phyloP scores from a whole-genome alignment of 1,284 basidiomycete species.

The Neotropicomus parvogracilis region DNA sequence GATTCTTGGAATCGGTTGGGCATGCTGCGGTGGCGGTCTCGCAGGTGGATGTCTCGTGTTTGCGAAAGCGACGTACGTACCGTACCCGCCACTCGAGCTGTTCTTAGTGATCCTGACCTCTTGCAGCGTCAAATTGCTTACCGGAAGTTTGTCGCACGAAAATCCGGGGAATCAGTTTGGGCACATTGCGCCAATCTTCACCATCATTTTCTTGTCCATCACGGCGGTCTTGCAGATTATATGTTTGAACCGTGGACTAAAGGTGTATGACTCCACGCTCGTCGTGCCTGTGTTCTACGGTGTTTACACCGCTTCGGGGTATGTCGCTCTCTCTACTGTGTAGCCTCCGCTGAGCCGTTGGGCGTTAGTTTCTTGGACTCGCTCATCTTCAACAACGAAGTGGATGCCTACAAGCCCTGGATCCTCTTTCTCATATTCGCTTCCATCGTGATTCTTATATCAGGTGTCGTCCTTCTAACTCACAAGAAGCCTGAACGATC shows the following conservation, averaged over 20 bases:
- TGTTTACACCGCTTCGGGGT: slow-evolving; percentile 64
- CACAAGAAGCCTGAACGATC: slow-evolving; percentile 73
- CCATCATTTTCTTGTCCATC: slow-evolving; percentile 71
- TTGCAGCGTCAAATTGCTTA: slow-evolving; percentile 69
- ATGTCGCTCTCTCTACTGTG: slow-evolving; percentile 3
- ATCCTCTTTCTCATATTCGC: slow-evolving; percentile 81
- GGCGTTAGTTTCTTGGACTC: slow-evolving; percentile 59
- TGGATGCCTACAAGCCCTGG: slow-evolving; percentile 81
- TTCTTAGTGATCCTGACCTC: slow-evolving; percentile 3
- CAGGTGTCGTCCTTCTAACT: slow-evolving; percentile 81
- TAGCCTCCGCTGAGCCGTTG: slow-evolving; percentile 10
- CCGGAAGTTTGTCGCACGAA: slow-evolving; percentile 69
- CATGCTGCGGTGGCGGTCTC: slow-evolving; percentile 83
- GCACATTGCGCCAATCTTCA: slow-evolving; percentile 77
- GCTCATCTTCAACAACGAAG: slow-evolving; percentile 77
- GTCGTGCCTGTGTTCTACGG: slow-evolving; percentile 75
- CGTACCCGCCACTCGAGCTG: slow-evolving; percentile 33
- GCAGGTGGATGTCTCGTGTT: slow-evolving; percentile 89
- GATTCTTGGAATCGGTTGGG: slow-evolving; percentile 90
- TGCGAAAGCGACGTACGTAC: slow-evolving; percentile 78
- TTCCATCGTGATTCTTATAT: slow-evolving; percentile 80
- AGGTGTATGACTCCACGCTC: slow-evolving; percentile 73
- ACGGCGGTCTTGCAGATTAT: slow-evolving; percentile 89
- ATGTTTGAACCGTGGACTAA: slow-evolving; percentile 83
- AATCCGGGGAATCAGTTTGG: slow-evolving; percentile 84